Evolutionary conservation across 805 yeast species (phyloP), one percentile per base, ranked within the genome.

Genomic region (Candida sithepensis): DNA sequence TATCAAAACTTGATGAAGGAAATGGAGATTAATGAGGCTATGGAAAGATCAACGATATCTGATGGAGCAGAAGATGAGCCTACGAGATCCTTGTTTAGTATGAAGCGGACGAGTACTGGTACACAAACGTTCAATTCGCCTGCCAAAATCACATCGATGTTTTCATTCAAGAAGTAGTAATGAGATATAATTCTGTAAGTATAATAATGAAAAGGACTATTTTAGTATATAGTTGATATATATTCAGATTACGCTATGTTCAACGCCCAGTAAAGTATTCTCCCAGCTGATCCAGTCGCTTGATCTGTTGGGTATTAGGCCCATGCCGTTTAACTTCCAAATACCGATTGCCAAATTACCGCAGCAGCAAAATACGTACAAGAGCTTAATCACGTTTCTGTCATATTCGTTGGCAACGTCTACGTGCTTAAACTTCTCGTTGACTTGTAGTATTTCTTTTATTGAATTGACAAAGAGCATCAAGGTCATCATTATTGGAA

Each of bases 271-370:
- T 3, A 72, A 55, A 6, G 73, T 69, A 2, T 55, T 57, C 61
- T 90, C 95, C 91, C 96, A 91, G 6, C 89, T 82, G 16, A 92
- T 69, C 98, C 98, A 94, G 63, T 92, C 99, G 54, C 96, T 84
- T 41, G 76, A 76, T 33, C 82, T 84, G 57, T 85, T 88, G 20
- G 99, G 99, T 49, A 92, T 81, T 54, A 92, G 71, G 0, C 97
- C 98, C 97, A 92, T 88, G 20, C 75, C 71, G 56, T 86, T 82
- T 49, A 94, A 69, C 65, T 94, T 94, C 81, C 88, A 90, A 16
- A 90, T 59, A 2, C 97, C 98, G 33, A 89, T 79, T 3, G 73
- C 78, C 68, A 91, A 70, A 44, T 83, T 75, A 4, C 78, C 75
- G 39, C 82, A 41, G 48, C 77, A 78, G 47, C 77, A 75, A 10